phyloP scores from a whole-genome alignment of 176 grass and related monocot genomes.

The Panicum miliaceum region DNA sequence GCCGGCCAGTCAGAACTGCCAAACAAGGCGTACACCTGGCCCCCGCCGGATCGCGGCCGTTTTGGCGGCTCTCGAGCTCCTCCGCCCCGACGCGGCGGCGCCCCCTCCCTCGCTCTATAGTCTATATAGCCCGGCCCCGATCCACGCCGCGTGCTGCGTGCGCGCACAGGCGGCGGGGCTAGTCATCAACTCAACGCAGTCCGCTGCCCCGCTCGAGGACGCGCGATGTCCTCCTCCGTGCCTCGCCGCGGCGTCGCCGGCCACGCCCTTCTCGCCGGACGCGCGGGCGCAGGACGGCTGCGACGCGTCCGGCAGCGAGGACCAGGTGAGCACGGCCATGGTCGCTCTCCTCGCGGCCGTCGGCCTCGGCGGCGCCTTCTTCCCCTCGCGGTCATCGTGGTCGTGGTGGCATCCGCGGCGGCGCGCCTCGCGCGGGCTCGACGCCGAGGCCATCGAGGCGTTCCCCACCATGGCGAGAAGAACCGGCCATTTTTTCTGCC shows the following conservation, averaged over 20 bases:
- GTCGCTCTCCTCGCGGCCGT: conserved; percentile 39
- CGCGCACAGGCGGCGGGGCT: background rate
- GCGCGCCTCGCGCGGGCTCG: conserved; percentile 28
- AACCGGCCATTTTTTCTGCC: too few relatives aligned
- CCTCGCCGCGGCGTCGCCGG: background rate
- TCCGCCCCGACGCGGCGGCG: too few relatives aligned
- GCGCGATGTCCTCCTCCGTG: background rate
- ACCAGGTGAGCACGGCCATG: conserved; percentile 41
- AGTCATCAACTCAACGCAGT: conserved; percentile 8
- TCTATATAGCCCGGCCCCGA: conserved; percentile 28
- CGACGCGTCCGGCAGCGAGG: background rate
- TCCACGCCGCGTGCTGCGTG: conserved; percentile 28
- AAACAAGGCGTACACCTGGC: conserved; percentile 2
- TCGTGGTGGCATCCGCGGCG: background rate
- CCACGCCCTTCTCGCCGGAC: conserved; percentile 16
- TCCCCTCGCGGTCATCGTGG: background rate
- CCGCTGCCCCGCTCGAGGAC: background rate
- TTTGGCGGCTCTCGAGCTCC: conserved; percentile 16
- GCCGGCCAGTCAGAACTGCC: conserved; percentile 14
- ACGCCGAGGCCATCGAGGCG: conserved; percentile 37
- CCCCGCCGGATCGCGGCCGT: conserved; percentile 25
- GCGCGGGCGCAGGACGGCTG: conserved; percentile 19
- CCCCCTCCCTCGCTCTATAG: conserved; percentile 14
- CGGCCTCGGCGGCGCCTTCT: background rate
- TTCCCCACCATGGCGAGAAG: conserved; percentile 69